Percentiles rank a stretch among this genome's conserved stretches.
Conservation (phyloP, 177 flowering plant genomes). For the Telopea speciosissima region DNA sequence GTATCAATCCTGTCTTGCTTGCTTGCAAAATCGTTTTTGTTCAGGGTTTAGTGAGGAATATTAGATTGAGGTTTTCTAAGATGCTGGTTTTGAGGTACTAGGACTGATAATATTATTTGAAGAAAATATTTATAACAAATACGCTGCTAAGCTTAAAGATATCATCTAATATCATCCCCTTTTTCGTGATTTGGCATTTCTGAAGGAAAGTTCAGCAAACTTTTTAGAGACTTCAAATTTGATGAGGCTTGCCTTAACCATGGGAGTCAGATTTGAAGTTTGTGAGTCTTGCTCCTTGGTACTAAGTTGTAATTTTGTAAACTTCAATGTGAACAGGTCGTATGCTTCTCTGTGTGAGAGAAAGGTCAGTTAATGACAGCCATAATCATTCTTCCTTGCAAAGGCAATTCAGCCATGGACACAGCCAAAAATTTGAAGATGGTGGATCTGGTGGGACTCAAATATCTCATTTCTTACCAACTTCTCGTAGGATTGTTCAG, state of each 20-base stretch:
- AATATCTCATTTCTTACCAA: slow-evolving; percentile 88
- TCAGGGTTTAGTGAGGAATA: not conserved
- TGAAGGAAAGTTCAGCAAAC: not conserved
- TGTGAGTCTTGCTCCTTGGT: not conserved
- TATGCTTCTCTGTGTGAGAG: slow-evolving; percentile 97
- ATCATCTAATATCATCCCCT: not conserved
- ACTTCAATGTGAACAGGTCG: slow-evolving; percentile 48
- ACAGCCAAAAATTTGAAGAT: slow-evolving; percentile 68
- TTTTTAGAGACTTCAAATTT: too few species aligned
- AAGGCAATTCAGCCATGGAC: slow-evolving; percentile 95
- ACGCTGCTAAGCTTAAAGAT: not conserved
- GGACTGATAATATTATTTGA: not conserved
- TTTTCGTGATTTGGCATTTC: not conserved
- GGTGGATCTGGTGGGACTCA: slow-evolving; percentile 81
- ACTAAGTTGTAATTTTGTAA: slow-evolving; percentile 6
- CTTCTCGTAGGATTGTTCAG: slow-evolving; percentile 95
- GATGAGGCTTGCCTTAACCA: not conserved
- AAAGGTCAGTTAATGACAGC: slow-evolving; percentile 61
- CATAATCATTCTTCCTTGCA: slow-evolving; percentile 79
- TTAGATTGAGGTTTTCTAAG: not conserved
- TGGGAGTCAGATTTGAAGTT: too few species aligned
- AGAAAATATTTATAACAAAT: too few species aligned
- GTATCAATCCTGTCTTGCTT: slow-evolving; percentile 33
- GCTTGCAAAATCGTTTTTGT: not conserved
- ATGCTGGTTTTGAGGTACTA: not conserved